Base-by-base conservation (phyloP, 2,329 filamentous ascomycete genomes). In the Diplocarpon rosae region DNA sequence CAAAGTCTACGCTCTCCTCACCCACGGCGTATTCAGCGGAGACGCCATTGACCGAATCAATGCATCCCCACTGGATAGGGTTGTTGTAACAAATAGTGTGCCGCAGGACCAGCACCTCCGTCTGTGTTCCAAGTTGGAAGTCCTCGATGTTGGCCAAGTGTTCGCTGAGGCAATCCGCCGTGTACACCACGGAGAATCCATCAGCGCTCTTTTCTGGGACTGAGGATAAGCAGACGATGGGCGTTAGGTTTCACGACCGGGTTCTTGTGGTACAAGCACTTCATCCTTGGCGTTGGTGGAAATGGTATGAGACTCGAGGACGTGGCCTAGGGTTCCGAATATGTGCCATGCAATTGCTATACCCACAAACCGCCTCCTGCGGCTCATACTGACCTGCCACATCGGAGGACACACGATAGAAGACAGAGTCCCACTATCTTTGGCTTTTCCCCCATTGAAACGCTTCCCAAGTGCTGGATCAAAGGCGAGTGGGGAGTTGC, bases 131-230 rank as follows among this genome's bases (percentile, higher is more conserved):
- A 96, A 96, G 69, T 70, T 98, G 41, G 88, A 95, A 63, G 84
- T 95, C 39, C 69, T 98, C 50, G 90, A 96, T 60, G 80, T 96
- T 49, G 86, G 87, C 43, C 82, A 85, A 55, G 81, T 95, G 47
- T 95, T 96, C 63, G 89, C 86, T 48, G 90, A 96, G 73, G 86
- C 92, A 40, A 95, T 96, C 56, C 84, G 92, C 52, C 80, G 92
- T 51, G 90, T 96, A 47, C 92, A 98, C 66, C 89, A 96, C 65
- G 92, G 92, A 59, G 92, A 98, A 69, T 95, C 87, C 60, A 95
- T 98, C 67, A 95, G 88, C 63, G 86, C 92, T 49, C 74, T 98
- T 41, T 98, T 98, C 66, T 83, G 52, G 53, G 53, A 56, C 14
- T 52, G 88, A 83, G 86, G 65, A 46, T 47, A 47, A 29, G 37